These are phyloP conservation scores for Tinospora cordifolia DNA, from an alignment of 164 flowering plant species.

Conservation along the genomic window DNA sequence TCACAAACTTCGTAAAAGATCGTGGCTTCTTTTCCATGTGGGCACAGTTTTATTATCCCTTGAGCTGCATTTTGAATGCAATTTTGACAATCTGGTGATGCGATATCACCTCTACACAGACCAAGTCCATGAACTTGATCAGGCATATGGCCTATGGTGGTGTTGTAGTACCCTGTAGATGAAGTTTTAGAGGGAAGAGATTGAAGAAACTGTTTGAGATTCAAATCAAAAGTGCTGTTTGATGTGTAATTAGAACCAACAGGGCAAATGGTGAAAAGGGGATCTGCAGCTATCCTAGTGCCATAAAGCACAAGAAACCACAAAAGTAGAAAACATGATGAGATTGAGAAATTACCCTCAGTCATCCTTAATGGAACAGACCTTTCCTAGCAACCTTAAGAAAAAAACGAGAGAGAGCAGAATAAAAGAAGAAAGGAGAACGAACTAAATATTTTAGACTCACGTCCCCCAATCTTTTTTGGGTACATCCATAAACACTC, in stretches of 20 bases:
- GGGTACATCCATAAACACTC: too few species aligned
- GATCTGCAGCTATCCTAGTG: not conserved
- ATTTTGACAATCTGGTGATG: conserved; percentile 21
- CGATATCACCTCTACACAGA: conserved; percentile 42
- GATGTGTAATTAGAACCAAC: conserved; percentile 5
- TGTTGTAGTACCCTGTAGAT: not conserved
- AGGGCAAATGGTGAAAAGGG: conserved; percentile 2
- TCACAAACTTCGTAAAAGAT: conserved; percentile 41
- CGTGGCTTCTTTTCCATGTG: conserved; percentile 24
- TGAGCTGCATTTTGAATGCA: conserved; percentile 24
- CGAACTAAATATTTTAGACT: not conserved
- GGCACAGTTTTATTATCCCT: conserved; percentile 28
- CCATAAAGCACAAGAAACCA: not conserved
- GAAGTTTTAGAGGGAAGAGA: conserved; percentile 1
- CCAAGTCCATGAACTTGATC: conserved; percentile 20
- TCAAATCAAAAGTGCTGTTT: not conserved
- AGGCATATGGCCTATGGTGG: not conserved
- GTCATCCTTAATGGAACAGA: not conserved
- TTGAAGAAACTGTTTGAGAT: conserved; percentile 1
- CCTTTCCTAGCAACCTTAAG: not conserved
- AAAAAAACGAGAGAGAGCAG: not conserved
- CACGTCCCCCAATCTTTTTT: too few species aligned
- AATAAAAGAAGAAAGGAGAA: not conserved
- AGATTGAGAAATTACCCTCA: not conserved
- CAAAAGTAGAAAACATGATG: not conserved